phyloP scores from a whole-genome alignment of 1,139 yeast species.

The Debaryomycetaceae sp. region DNA sequence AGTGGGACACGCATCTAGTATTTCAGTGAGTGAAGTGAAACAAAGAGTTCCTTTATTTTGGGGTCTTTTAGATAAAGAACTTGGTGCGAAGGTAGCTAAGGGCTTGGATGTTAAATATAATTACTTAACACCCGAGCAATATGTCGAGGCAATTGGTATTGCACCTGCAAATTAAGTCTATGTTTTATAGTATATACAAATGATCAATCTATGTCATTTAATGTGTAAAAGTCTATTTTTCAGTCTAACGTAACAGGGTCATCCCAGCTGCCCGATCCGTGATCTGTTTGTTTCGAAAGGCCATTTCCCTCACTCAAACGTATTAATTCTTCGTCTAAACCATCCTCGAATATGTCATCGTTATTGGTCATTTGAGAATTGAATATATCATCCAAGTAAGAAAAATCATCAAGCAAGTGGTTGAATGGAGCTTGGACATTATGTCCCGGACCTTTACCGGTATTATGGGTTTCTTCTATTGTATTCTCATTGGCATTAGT shows the following conservation, averaged over 20 bases:
- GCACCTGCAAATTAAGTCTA: constrained; percentile 1
- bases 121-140: constrained; percentile 6
- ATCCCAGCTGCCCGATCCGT: constrained; percentile 38
- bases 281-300: constrained; percentile 3
- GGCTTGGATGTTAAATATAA: constrained; percentile 29
- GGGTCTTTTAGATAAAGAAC: constrained; percentile 31
- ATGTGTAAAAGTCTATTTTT: neutral
- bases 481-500: constrained; percentile 1
- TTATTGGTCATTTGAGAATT: constrained; percentile 3
- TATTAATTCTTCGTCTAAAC: constrained; percentile 18
- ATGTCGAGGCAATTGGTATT: constrained; percentile 5
- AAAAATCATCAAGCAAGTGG: too few species aligned
- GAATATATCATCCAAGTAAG: too few species aligned
- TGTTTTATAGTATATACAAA: neutral
- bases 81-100: constrained; percentile 31
- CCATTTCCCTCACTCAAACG: constrained; percentile 7
- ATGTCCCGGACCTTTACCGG: neutral
- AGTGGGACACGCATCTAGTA: constrained; percentile 35
- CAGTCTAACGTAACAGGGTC: constrained; percentile 35
- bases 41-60: constrained; percentile 36
- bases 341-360: constrained; percentile 20
- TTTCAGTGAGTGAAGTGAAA: constrained; percentile 24
- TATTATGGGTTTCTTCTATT: neutral
- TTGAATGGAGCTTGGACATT: neutral
- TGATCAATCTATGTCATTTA: neutral